Evolutionary conservation across 805 yeast genomes (phyloP).

Genomic region (Scheffersomyces ergatensis): DNA sequence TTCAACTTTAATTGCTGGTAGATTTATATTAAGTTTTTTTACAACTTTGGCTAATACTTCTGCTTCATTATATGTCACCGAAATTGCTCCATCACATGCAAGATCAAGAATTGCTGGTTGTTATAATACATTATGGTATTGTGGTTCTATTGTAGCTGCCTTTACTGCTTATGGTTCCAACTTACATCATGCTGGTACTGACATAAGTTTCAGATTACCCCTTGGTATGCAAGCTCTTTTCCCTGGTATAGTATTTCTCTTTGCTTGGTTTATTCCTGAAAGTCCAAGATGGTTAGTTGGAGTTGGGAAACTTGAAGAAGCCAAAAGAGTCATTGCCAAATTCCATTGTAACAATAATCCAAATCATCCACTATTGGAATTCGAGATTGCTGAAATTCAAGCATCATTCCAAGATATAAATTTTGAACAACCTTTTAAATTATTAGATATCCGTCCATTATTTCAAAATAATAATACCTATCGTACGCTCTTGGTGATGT

Average conservation of each 20-base stretch:
- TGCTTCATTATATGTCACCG: slow-evolving; percentile 45
- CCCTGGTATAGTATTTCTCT: slow-evolving; percentile 34
- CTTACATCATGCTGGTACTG: slow-evolving; percentile 40
- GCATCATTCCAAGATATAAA: slow-evolving; percentile 10
- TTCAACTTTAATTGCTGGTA: slow-evolving; percentile 33
- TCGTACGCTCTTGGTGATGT: slow-evolving; percentile 11
- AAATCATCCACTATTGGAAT: slow-evolving; percentile 24
- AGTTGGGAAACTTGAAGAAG: slow-evolving; percentile 24
- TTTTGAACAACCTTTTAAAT: slow-evolving; percentile 10
- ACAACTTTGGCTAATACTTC: slow-evolving; percentile 34
- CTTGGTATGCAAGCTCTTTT: slow-evolving; percentile 29
- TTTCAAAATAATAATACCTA: slow-evolving; percentile 2
- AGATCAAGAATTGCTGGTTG: slow-evolving; percentile 34
- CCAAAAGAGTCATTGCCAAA: slow-evolving; percentile 17
- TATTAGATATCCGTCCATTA: slow-evolving; percentile 11
- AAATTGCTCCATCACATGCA: slow-evolving; percentile 41
- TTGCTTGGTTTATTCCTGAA: slow-evolving; percentile 40
- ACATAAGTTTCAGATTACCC: slow-evolving; percentile 25
- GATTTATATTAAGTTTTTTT: slow-evolving; percentile 48
- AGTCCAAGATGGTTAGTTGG: slow-evolving; percentile 46
- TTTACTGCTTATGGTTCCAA: slow-evolving; percentile 20
- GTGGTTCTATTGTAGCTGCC: slow-evolving; percentile 41
- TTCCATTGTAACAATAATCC: slow-evolving; percentile 14
- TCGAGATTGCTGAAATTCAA: slow-evolving; percentile 34
- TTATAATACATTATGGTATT: slow-evolving; percentile 36